These are phyloP conservation scores for Acarospora socialis DNA, from an alignment of 2,329 filamentous ascomycete species.

Conservation along the genomic window DNA sequence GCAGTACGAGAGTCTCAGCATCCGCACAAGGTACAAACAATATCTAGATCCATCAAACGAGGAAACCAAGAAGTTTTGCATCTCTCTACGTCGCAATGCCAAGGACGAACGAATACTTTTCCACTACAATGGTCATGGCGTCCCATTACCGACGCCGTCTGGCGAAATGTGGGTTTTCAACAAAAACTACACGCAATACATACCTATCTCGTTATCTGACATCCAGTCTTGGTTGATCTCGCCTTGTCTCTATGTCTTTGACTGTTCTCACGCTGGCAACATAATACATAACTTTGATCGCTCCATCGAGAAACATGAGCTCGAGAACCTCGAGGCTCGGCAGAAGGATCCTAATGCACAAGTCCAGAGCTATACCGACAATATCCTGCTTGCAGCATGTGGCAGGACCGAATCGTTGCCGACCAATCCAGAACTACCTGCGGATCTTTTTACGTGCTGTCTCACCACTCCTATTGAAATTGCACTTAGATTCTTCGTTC, in stretches of 20 bases:
- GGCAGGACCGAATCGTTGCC: constrained; percentile 81
- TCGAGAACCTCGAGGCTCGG: constrained; percentile 65
- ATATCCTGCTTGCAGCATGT: constrained; percentile 87
- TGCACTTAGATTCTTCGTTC: constrained; percentile 87
- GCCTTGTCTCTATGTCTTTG: constrained; percentile 92
- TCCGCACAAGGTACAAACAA: constrained; percentile 94
- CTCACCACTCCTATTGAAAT: constrained; percentile 96
- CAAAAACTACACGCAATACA: constrained; percentile 97
- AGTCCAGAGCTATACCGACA: constrained; percentile 57
- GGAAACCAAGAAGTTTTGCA: constrained; percentile 92
- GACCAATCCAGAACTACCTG: constrained; percentile 83
- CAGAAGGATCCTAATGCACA: constrained; percentile 58
- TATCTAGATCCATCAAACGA: constrained; percentile 93
- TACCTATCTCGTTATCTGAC: constrained; percentile 89
- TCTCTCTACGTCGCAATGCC: constrained; percentile 75
- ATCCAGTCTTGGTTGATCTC: constrained; percentile 91
- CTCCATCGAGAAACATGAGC: constrained; percentile 88
- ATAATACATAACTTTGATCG: constrained; percentile 91
- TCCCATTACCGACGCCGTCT: constrained; percentile 86
- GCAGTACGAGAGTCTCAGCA: constrained; percentile 89
- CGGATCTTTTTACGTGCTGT: constrained; percentile 91
- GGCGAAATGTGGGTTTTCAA: constrained; percentile 99
- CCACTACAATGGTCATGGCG: constrained; percentile 96
- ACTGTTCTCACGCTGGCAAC: constrained; percentile 91
- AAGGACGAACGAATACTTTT: constrained; percentile 95